Evolutionary conservation across 2,329 filamentous ascomycete species (phyloP), one percentile per base, ranked within the genome.

Genomic region (Phialophora chinensis): DNA sequence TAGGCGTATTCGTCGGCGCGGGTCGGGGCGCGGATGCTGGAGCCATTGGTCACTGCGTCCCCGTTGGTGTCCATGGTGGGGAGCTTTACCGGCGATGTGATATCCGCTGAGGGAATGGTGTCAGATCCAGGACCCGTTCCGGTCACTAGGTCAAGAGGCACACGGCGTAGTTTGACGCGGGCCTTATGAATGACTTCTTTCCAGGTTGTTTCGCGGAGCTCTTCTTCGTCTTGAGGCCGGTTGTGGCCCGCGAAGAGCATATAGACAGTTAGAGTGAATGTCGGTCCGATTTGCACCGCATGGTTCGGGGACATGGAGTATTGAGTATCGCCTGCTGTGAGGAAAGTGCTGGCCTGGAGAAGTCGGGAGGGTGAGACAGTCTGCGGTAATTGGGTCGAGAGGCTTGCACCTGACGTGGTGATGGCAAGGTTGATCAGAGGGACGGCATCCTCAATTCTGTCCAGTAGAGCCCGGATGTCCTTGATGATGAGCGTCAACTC

Each of bases 101-200:
- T 70, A 12, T 72, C 63, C 57, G 77, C 75, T 27, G 76, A 67
- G 76, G 70, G 65, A 75, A 74, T 76, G 55, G 76, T 77, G 38
- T 76, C 79, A 59, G 71, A 74, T 55, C 49, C 70, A 7, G 66
- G 67, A 3, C 69, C 66, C 3, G 65, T 66, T 14, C 65, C 66
- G 2, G 65, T 85, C 0, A 85, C 76, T 47, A 83, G 75, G 50
- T 85, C 82, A 35, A 90, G 78, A 0, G 88, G 90, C 0, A 91
- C 86, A 56, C 93, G 86, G 72, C 90, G 85, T 11, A 99, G 82
- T 65, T 93, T 92, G 12, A 97, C 88, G 47, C 89, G 87, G 20
- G 93, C 91, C 77, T 98, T 99, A 80, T 98, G 93, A 67, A 97
- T 89, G 49, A 96, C 93, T 76, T 99, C 94, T 76, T 98, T 95